A percentile compares a stretch with the other conserved stretches of the same genome.
Evolutionary conservation across 768 basidiomycete species (phyloP).

Genomic region (Phylloporus sp.): DNA sequence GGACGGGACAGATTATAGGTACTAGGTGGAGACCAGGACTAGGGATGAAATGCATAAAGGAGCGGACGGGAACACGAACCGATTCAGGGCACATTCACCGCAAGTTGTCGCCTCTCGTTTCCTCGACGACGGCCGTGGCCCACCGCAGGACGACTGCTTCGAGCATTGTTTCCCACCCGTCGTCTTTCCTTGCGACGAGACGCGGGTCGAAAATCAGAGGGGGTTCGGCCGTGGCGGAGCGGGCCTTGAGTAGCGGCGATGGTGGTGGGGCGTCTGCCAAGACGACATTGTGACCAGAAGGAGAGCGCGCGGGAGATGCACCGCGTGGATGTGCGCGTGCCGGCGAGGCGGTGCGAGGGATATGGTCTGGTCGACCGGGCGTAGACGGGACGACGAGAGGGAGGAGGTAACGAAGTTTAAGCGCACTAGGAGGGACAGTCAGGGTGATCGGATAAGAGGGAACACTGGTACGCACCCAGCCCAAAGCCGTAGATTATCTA

Average conservation of each 20-base stretch:
- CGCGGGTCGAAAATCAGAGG: conserved; percentile 67
- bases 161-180: conserved; percentile 81
- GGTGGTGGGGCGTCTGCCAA: conserved; percentile 22
- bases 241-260: conserved; percentile 30
- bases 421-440: conserved; percentile 44
- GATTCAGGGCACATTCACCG: conserved; percentile 13
- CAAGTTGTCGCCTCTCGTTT: conserved; percentile 43
- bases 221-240: conserved; percentile 40
- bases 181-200: conserved; percentile 64
- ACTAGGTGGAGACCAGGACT: conserved; percentile 7
- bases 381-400: conserved; percentile 56
- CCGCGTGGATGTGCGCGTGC: conserved; percentile 16
- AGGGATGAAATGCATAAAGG: conserved; percentile 6
- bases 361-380: conserved; percentile 26
- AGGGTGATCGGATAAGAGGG: not conserved
- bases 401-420: conserved; percentile 78
- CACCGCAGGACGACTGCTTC: conserved; percentile 57
- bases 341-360: conserved; percentile 22
- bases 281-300: conserved; percentile 6
- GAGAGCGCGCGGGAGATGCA: conserved; percentile 22
- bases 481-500: conserved; percentile 83
- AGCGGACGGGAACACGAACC: not conserved
- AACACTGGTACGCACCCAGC: conserved; percentile 57
- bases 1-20: conserved; percentile 8
- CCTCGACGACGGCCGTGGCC: conserved; percentile 64